These are phyloP conservation scores for Elymus sibiricus DNA, from an alignment of 176 grass and related monocot species.

Conservation along the genomic window DNA sequence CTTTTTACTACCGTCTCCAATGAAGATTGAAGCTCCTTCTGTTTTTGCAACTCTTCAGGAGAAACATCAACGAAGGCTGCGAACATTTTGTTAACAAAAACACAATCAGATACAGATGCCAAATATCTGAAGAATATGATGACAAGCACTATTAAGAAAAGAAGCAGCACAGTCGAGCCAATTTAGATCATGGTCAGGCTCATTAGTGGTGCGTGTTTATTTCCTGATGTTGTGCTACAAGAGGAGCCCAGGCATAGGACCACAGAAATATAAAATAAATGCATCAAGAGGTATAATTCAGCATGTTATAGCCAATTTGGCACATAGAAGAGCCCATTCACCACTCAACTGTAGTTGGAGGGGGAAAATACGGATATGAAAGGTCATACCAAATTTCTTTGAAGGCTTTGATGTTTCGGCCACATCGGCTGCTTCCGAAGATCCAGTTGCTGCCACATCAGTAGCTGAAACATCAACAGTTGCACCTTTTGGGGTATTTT, in stretches of 20 bases:
- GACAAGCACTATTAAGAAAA: background rate
- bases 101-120: slow-evolving; percentile 3
- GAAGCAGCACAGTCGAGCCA: background rate
- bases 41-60: slow-evolving; percentile 61
- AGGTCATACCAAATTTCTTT: slow-evolving; percentile 75
- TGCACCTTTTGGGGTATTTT: slow-evolving; percentile 34
- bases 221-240: slow-evolving; percentile 20
- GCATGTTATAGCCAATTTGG: slow-evolving; percentile 3
- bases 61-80: slow-evolving; percentile 98
- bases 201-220: background rate
- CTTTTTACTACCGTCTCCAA: slow-evolving; percentile 44
- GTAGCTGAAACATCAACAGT: slow-evolving; percentile 70
- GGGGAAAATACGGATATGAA: background rate
- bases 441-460: slow-evolving; percentile 52
- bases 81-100: slow-evolving; percentile 15
- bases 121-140: slow-evolving; percentile 23
- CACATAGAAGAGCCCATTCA: background rate
- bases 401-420: slow-evolving; percentile 43
- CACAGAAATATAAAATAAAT: background rate
- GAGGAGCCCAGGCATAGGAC: slow-evolving; percentile 10
- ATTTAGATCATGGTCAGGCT: slow-evolving; percentile 1
- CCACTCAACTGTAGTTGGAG: background rate
- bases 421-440: slow-evolving; percentile 45
- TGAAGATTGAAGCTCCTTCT: slow-evolving; percentile 61
- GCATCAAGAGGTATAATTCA: background rate